Base-by-base conservation (phyloP, 176 grass and related monocot genomes). In the Carex cristatella region DNA sequence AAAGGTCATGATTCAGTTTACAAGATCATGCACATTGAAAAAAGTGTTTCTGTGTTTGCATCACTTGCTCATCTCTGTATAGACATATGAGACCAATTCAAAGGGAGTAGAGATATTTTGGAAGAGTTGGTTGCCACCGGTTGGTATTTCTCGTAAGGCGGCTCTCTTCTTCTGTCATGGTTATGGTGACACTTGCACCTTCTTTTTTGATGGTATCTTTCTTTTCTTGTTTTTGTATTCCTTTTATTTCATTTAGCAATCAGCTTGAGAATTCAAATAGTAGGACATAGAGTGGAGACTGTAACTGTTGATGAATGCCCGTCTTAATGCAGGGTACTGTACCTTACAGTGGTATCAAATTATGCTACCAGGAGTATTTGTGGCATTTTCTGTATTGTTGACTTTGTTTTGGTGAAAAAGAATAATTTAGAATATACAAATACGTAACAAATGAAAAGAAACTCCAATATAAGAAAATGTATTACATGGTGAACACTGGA, bases 141-240 rank as follows among this genome's bases (percentile, higher is more conserved):
- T 90, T 69, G 93, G 83, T 38, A 85, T 77, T 68, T 79, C 78
- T 46, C 57, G 76, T 42, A 98, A 95, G 85, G 95, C 95, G 1
- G 86, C 93, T 15, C 93, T 98, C 80, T 98, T 98, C 87, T 98
- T 98, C 77, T 94, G 96, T 85, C 93, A 98, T 85, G 96, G 96
- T 61, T 95, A 98, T 79, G 96, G 96, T 32, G 93, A 88, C 91
- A 95, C 96, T 68, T 98, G 91, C 66, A 98, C 96, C 74, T 98
- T 98, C 84, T 95, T 98, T 86, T 98, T 98, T 58, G 96, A 98
- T 87, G 96, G 93, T 95, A 59, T 86, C 79, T 69, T 81, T 46
- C 46, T 84, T 58, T 46, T 84, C n/a, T 81, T 10, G 13, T 81
- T 56, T 86, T 54, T 81, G 81, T 62, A 80, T 27, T 18, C 42